Evolutionary conservation across 768 basidiomycete species (phyloP), one percentile per base, ranked within the genome.

Genomic region (Crucibulum laeve): DNA sequence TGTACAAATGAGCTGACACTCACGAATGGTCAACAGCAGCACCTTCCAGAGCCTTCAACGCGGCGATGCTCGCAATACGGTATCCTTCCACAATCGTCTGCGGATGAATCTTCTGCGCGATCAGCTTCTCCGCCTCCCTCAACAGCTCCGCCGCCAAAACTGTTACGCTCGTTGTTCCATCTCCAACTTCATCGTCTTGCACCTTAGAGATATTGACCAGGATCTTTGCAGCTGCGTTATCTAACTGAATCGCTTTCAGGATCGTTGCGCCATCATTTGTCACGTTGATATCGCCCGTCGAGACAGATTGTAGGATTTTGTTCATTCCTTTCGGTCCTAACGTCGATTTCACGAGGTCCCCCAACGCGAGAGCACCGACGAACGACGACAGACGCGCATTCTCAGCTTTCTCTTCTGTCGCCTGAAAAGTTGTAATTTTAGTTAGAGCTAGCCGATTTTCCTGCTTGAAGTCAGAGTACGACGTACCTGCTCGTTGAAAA

Each of bases 311-410:
- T 13, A 99, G 80, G 50, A 99, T 98, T 73, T 98, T 98, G 82
- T 97, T 98, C 95, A 98, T 99, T 43, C 96, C 96, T 66, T 99
- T 98, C 18, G 96, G 96, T 6, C 96, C 96, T 2, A 99, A 78
- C 5, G 96, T 99, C 1, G 93, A 95, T 69, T 98, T 98, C 57
- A 99, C 95, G 52, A 99, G 82, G 70, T 99, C 96, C 33, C 96
- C 96, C 25, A 99, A 77, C 0, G 96, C 96, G 53, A 96, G 82
- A 4, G 96, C 95, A 25, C 96, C 96, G 43, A 99, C 90, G 64
- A 99, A 99, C 3, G 92, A 95, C 3, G 93, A 93, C 52, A 99
- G 84, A 66, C 95, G 91, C 61, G 95, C 95, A 76, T 93, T 91
- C 71, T 97, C 94, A 15, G 92, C 93, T 62, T 92, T 89, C 69